A percentile compares a stretch with the other conserved stretches of the same genome.
Evolutionary conservation across 1,139 yeast genomes (phyloP).

Genomic region (Geotrichum candidum): DNA sequence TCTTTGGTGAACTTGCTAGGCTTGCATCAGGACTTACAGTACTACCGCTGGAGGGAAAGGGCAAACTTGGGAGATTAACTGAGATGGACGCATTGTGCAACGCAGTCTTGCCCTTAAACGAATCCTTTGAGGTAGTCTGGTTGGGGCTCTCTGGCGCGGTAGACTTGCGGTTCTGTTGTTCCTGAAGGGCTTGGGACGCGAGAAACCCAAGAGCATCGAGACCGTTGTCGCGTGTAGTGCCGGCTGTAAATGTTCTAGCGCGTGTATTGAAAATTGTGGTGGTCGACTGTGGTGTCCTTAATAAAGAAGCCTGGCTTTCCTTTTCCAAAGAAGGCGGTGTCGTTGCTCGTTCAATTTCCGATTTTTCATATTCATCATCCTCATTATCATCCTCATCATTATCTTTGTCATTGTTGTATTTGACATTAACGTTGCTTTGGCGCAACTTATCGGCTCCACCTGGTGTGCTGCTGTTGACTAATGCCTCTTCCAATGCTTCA

Average conservation of each 20-base stretch:
- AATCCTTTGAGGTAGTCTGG: not conserved
- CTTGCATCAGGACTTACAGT: not conserved
- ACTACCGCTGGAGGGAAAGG: not conserved
- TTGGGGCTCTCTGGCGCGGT: slow-evolving; percentile 1
- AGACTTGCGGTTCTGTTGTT: not conserved
- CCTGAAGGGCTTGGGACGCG: slow-evolving; percentile 9
- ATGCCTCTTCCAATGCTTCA: slow-evolving; percentile 7
- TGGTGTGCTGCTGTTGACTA: not conserved
- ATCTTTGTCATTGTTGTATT: not conserved
- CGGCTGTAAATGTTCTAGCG: not conserved
- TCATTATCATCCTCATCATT: not conserved
- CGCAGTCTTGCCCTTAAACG: not conserved
- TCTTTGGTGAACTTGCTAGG: not conserved
- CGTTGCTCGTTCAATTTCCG: not conserved
- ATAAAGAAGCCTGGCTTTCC: not conserved
- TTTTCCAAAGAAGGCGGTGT: not conserved
- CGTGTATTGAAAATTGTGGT: not conserved
- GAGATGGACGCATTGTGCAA: not conserved
- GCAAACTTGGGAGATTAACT: not conserved
- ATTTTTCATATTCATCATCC: not conserved
- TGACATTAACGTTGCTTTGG: not conserved
- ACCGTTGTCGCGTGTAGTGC: slow-evolving; percentile 5
- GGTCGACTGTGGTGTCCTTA: not conserved
- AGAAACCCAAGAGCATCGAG: slow-evolving; percentile 11
- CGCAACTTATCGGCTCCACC: not conserved